Evolutionary conservation across 371 early-diverging fungal genomes (phyloP).

Genomic region (Parasitella parasitica): DNA sequence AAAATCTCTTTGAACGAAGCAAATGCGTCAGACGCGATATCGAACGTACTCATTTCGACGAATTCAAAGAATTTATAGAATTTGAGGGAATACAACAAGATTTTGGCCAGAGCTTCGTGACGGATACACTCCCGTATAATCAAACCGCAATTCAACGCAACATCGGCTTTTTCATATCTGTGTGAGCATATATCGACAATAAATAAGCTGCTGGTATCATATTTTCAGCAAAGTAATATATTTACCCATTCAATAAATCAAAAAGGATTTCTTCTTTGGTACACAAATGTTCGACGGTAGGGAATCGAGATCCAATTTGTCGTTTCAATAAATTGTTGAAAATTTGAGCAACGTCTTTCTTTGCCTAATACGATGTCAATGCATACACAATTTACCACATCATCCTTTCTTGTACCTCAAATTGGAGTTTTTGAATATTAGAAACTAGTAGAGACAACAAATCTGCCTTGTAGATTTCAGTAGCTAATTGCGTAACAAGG

Average conservation of each 20-base stretch:
- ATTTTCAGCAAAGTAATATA: constrained; percentile 4
- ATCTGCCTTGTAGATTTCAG: constrained; percentile 91
- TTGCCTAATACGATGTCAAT: constrained; percentile 60
- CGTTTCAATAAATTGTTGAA: constrained; percentile 94
- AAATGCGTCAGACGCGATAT: constrained; percentile 97
- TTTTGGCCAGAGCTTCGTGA: constrained; percentile 88
- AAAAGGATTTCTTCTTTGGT: constrained; percentile 80
- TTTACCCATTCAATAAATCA: constrained; percentile 80
- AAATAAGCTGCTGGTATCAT: not conserved
- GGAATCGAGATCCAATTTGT: constrained; percentile 92
- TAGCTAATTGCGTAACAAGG: constrained; percentile 88
- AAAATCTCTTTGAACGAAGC: constrained; percentile 97
- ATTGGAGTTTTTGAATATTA: constrained; percentile 89
- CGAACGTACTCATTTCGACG: constrained; percentile 95
- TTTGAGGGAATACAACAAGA: constrained; percentile 77
- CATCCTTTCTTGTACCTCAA: constrained; percentile 65
- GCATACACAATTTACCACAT: constrained; percentile 1
- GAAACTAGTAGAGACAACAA: constrained; percentile 79
- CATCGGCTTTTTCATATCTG: constrained; percentile 92
- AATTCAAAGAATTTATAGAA: constrained; percentile 94
- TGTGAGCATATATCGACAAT: not conserved
- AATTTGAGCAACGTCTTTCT: constrained; percentile 96
- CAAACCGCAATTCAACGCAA: constrained; percentile 96
- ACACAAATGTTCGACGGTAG: constrained; percentile 94
- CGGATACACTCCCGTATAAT: constrained; percentile 95